Percentiles rank a stretch among this genome's conserved stretches.
phyloP scores from a whole-genome alignment of 108 stramenopile species.

The Conticribra guillardii region DNA sequence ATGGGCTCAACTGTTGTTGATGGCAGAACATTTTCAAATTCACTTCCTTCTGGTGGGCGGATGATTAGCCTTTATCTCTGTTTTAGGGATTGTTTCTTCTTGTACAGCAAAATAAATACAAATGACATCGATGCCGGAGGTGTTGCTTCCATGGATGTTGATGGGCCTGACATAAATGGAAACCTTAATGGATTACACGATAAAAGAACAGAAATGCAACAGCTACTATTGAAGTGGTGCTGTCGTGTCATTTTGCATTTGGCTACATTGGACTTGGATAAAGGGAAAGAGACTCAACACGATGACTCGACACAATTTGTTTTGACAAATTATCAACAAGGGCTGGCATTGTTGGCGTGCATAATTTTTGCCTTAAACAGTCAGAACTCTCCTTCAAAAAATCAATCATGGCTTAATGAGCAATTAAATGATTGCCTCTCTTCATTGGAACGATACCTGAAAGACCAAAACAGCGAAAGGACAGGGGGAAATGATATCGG shows the following conservation, averaged over 20 bases:
- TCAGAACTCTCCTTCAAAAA: not conserved
- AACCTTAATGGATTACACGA: not conserved
- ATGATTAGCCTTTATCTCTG: conserved; percentile 35
- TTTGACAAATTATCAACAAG: conserved; percentile 25
- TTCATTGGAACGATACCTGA: conserved; percentile 12
- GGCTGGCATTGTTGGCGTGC: conserved; percentile 38
- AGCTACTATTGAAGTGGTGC: conserved; percentile 38
- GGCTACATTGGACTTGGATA: conserved; percentile 5
- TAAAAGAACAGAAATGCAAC: conserved; percentile 3
- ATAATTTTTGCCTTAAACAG: conserved; percentile 27
- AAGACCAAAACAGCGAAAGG: not conserved
- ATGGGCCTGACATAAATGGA: too few species aligned
- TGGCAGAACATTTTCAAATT: too few species aligned
- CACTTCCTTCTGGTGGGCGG: conserved; percentile 12
- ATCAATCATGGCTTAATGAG: conserved; percentile 21
- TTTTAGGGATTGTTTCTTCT: conserved; percentile 31
- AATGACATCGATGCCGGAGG: not conserved
- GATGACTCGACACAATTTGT: not conserved
- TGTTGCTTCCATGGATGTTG: conserved; percentile 13
- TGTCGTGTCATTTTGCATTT: conserved; percentile 23
- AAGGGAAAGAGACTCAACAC: not conserved
- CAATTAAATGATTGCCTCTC: conserved; percentile 13
- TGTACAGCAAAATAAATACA: not conserved
- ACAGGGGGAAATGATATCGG: not conserved
- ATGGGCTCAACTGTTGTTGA: too few species aligned